Evolutionary conservation across 2,329 filamentous ascomycete species (phyloP).

Genomic region (Canariomyces notabilis): DNA sequence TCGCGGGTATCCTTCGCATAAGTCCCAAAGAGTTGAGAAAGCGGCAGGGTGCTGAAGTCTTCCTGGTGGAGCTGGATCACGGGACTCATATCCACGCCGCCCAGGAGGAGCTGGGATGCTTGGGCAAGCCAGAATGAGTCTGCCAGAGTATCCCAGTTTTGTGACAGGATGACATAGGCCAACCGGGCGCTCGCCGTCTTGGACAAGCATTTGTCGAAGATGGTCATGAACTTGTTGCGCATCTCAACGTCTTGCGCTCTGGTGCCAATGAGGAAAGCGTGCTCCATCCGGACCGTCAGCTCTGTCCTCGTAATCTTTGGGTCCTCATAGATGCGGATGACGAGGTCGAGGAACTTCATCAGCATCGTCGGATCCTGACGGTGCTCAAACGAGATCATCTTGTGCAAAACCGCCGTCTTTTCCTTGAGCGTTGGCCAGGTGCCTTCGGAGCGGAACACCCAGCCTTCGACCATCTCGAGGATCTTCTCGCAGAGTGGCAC

Average conservation of each 20-base stretch:
- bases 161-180: constrained; percentile 80
- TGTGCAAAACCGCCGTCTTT: constrained; percentile 97
- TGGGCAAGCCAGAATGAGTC: constrained; percentile 98
- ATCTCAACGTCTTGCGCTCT: constrained; percentile 91
- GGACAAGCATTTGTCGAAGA: constrained; percentile 93
- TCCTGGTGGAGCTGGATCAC: constrained; percentile 72
- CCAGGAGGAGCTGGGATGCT: constrained; percentile 86
- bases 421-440: constrained; percentile 97
- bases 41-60: constrained; percentile 74
- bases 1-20: constrained; percentile 65
- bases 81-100: constrained; percentile 81
- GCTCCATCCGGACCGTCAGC: constrained; percentile 93
- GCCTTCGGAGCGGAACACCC: constrained; percentile 93
- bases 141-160: constrained; percentile 93
- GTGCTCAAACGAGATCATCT: constrained; percentile 95
- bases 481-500: constrained; percentile 86
- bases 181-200: constrained; percentile 84
- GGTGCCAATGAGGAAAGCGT: constrained; percentile 94
- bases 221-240: constrained; percentile 93
- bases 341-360: constrained; percentile 88
- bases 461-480: constrained; percentile 84
- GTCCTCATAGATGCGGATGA: constrained; percentile 97
- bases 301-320: constrained; percentile 93
- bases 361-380: constrained; percentile 78
- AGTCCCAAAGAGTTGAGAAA: constrained; percentile 66